These are phyloP conservation scores for Gnomoniopsis sp. DNA, from an alignment of 2,329 filamentous ascomycete species.

Conservation along the genomic window DNA sequence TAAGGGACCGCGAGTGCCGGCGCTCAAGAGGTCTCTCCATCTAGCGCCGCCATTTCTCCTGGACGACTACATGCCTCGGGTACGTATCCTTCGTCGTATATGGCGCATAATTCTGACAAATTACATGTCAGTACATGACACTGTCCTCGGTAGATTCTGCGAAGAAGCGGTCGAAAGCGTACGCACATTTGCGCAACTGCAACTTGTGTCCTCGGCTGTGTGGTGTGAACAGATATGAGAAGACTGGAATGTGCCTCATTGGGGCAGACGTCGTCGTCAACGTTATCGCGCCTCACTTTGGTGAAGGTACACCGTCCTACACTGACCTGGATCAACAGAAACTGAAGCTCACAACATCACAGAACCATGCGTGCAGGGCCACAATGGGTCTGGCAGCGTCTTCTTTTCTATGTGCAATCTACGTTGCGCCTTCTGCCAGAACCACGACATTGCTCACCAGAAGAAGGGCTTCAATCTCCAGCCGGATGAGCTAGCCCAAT, in stretches of 20 bases:
- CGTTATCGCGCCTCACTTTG: constrained; percentile 82
- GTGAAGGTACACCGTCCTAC: constrained; percentile 53
- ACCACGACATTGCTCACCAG: constrained; percentile 79
- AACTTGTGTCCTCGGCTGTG: constrained; percentile 78
- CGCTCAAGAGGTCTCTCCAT: constrained; percentile 38
- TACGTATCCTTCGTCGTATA: neutral
- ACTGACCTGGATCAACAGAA: neutral
- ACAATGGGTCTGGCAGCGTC: constrained; percentile 74
- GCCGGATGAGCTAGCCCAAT: constrained; percentile 71
- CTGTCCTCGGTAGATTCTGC: constrained; percentile 66
- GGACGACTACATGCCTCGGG: constrained; percentile 67
- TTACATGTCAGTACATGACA: constrained; percentile 49
- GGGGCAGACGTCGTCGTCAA: constrained; percentile 76
- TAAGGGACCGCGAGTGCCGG: neutral
- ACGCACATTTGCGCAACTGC: constrained; percentile 72
- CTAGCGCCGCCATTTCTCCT: constrained; percentile 66
- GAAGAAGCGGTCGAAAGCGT: constrained; percentile 70
- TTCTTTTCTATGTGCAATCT: constrained; percentile 73
- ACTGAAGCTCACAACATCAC: neutral
- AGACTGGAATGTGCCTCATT: constrained; percentile 74
- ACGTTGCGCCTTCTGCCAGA: constrained; percentile 75
- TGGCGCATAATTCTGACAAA: neutral
- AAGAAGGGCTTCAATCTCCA: constrained; percentile 77
- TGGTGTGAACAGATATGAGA: constrained; percentile 77
- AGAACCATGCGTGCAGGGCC: constrained; percentile 80